These are phyloP conservation scores for Fusarium setosum DNA, from an alignment of 2,329 filamentous ascomycete species.

Conservation along the genomic window DNA sequence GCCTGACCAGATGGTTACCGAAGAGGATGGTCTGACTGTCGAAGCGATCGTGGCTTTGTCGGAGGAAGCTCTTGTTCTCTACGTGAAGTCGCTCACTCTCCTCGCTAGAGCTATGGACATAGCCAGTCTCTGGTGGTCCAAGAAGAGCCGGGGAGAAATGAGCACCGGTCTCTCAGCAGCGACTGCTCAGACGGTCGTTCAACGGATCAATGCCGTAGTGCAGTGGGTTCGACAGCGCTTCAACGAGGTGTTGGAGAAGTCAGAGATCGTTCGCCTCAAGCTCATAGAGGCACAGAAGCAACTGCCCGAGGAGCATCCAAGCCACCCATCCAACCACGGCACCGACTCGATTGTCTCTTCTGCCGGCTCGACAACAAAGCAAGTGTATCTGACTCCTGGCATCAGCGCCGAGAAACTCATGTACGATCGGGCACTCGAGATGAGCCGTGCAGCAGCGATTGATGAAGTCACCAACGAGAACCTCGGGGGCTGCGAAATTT, in stretches of 20 bases:
- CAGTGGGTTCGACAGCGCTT: constrained; percentile 96
- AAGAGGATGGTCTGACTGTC: constrained; percentile 82
- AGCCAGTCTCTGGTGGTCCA: constrained; percentile 90
- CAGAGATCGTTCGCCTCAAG: constrained; percentile 90
- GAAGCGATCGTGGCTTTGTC: constrained; percentile 89
- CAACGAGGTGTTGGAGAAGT: constrained; percentile 97
- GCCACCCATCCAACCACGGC: constrained; percentile 83
- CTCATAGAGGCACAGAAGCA: constrained; percentile 87
- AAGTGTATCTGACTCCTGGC: constrained; percentile 86
- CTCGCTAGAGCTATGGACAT: constrained; percentile 96
- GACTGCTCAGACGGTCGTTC: constrained; percentile 63
- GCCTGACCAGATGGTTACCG: constrained; percentile 62
- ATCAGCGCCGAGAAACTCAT: constrained; percentile 96
- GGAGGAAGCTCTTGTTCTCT: constrained; percentile 94
- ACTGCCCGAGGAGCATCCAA: constrained; percentile 85
- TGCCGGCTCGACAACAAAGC: constrained; percentile 75
- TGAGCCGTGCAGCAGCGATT: constrained; percentile 94
- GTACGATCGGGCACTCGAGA: constrained; percentile 97
- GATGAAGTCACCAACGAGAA: constrained; percentile 96
- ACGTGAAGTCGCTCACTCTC: constrained; percentile 92
- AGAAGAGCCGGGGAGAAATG: constrained; percentile 76
- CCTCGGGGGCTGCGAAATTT: constrained; percentile 86
- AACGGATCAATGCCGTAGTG: constrained; percentile 90
- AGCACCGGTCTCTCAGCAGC: constrained; percentile 53
- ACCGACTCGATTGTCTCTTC: constrained; percentile 66